phyloP scores from a whole-genome alignment of 371 early-diverging fungal genomes.

The Apophysomyces ossiformis region DNA sequence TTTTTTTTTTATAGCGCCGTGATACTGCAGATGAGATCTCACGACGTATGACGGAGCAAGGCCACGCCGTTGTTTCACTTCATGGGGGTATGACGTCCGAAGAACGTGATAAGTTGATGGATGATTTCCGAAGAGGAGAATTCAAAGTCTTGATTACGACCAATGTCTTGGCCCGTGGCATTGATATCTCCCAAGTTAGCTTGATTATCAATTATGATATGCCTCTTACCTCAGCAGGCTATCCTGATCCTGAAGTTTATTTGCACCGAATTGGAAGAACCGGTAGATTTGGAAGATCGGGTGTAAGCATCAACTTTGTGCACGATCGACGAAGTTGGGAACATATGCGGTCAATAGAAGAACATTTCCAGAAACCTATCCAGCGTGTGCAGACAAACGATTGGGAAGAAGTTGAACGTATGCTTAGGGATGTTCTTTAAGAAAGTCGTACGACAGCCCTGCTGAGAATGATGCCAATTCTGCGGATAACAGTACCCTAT shows the following conservation, averaged over 20 bases:
- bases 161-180: constrained; percentile 96
- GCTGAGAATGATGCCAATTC: too few relatives aligned
- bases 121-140: constrained; percentile 89
- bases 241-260: constrained; percentile 93
- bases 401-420: constrained; percentile 75
- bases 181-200: constrained; percentile 97
- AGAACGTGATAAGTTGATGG: constrained; percentile 94
- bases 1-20: constrained; percentile 52
- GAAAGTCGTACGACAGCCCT: too few relatives aligned
- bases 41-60: constrained; percentile 75
- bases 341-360: constrained; percentile 79
- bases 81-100: constrained; percentile 85
- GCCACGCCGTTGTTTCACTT: constrained; percentile 85
- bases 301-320: constrained; percentile 97
- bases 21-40: constrained; percentile 87
- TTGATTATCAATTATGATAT: constrained; percentile 98
- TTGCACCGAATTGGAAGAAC: constrained; percentile 99
- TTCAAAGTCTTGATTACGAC: constrained; percentile 97
- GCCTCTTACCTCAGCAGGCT: constrained; percentile 65
- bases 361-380: constrained; percentile 78
- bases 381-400: constrained; percentile 78
- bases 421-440: constrained; percentile 72
- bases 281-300: constrained; percentile 97
- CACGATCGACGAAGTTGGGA: constrained; percentile 71
- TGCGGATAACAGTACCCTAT: too few relatives aligned